A percentile compares a stretch with the other conserved stretches of the same genome.
These are phyloP conservation scores for Glycine tomentella DNA, from an alignment of 306 rosid species.

Conservation along the genomic window DNA sequence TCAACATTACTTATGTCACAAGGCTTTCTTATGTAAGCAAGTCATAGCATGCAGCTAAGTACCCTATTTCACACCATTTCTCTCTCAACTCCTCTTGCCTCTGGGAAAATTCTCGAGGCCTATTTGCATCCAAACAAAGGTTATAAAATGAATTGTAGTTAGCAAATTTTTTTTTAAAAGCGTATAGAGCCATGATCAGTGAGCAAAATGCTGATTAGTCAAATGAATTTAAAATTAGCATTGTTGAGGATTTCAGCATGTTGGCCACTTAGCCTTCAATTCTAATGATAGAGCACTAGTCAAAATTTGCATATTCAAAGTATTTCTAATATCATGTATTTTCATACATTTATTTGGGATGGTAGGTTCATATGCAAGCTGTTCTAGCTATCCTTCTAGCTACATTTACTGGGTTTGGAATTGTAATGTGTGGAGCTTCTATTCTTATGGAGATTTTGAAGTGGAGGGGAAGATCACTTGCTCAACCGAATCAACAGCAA, in stretches of 20 bases:
- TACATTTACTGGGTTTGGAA: constrained; percentile 78
- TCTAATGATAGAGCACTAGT: background rate
- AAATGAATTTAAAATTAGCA: background rate
- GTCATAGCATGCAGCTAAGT: background rate
- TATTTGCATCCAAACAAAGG: constrained; percentile 18
- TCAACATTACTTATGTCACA: background rate
- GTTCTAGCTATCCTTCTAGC: constrained; percentile 77
- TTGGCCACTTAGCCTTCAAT: background rate
- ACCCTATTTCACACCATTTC: background rate
- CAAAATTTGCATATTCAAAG: background rate
- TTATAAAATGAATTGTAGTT: background rate
- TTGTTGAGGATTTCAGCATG: constrained; percentile 4
- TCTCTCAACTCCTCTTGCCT: background rate
- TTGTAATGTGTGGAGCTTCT: constrained; percentile 66
- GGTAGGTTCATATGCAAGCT: constrained; percentile 69
- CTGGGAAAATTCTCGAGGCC: constrained; percentile 2
- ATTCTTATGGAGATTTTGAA: constrained; percentile 53
- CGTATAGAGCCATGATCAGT: constrained; percentile 1
- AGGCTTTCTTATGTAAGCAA: background rate
- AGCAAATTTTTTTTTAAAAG: constrained; percentile 13
- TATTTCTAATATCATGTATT: constrained; percentile 8
- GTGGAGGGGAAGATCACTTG: constrained; percentile 53
- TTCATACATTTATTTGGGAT: constrained; percentile 31
- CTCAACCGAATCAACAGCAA: constrained; percentile 50
- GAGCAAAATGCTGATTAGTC: constrained; percentile 23